A percentile compares a stretch with the other conserved stretches of the same genome.
phyloP scores from a whole-genome alignment of 1,284 basidiomycete genomes.

The Stygiomarasmius scandens region DNA sequence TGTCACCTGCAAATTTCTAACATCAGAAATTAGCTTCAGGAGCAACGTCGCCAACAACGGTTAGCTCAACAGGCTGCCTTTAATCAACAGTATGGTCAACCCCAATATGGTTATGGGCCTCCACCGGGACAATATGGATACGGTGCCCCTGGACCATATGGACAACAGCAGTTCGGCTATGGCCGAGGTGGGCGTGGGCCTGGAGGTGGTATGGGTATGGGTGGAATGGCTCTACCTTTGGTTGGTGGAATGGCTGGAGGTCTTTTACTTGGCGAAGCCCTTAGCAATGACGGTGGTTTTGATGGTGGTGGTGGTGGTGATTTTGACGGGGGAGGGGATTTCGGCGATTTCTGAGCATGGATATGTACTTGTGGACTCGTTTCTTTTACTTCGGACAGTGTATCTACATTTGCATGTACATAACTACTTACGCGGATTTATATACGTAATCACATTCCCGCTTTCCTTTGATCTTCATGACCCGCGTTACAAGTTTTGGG shows the following conservation, averaged over 20 bases:
- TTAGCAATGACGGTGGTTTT: slow-evolving; percentile 32
- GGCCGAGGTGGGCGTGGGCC: slow-evolving; percentile 16
- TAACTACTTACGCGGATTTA: too few species aligned
- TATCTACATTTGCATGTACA: too few species aligned
- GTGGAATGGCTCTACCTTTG: slow-evolving; percentile 50
- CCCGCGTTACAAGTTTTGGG: slow-evolving; percentile 71
- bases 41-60: slow-evolving; percentile 34
- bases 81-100: slow-evolving; percentile 11
- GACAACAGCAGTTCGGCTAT: slow-evolving; percentile 16
- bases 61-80: slow-evolving; percentile 13
- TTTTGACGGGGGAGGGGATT: slow-evolving; percentile 26
- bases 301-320: slow-evolving; percentile 17
- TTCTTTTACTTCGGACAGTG: too few species aligned
- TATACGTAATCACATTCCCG: too few species aligned
- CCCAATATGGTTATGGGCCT: slow-evolving; percentile 22
- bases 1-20: neutral
- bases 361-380: too few species aligned
- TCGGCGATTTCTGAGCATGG: slow-evolving; percentile 22
- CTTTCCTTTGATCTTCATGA: too few species aligned
- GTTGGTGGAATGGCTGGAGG: slow-evolving; percentile 66
- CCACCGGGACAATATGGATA: slow-evolving; percentile 22
- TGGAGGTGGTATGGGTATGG: slow-evolving; percentile 23
- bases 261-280: slow-evolving; percentile 53
- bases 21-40: slow-evolving; percentile 20
- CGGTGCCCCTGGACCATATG: slow-evolving; percentile 10